These are phyloP conservation scores for Amaranthus palmeri DNA, from an alignment of 148 eudicot species.

Conservation along the genomic window DNA sequence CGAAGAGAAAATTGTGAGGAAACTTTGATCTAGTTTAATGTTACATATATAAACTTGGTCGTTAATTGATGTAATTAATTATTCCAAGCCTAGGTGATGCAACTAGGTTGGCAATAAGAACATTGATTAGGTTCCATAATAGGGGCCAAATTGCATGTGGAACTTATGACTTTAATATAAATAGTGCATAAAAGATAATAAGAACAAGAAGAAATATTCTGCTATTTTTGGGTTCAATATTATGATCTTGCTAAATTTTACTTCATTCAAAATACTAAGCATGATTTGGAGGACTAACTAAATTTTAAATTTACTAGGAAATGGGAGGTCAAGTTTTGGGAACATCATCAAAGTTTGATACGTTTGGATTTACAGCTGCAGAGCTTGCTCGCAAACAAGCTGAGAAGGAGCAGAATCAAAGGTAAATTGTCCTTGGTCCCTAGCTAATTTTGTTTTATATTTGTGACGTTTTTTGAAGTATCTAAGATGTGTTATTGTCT, in stretches of 20 bases:
- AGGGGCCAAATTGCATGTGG: too few relatives aligned
- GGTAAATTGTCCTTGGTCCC: slow-evolving; percentile 34
- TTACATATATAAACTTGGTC: too few relatives aligned
- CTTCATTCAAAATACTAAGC: background rate
- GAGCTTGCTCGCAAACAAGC: slow-evolving; percentile 82
- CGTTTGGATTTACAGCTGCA: slow-evolving; percentile 87
- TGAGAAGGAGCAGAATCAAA: slow-evolving; percentile 77
- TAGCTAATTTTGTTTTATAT: background rate
- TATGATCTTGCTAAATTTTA: background rate
- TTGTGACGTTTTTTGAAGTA: background rate
- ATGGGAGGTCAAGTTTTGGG: slow-evolving; percentile 77
- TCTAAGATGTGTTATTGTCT: background rate
- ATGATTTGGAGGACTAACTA: background rate
- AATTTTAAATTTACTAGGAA: slow-evolving; percentile 41
- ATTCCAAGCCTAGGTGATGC: too few relatives aligned
- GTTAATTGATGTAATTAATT: too few relatives aligned
- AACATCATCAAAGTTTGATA: slow-evolving; percentile 84
- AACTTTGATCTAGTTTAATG: too few relatives aligned
- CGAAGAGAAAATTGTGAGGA: too few relatives aligned
- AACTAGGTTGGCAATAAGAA: too few relatives aligned
- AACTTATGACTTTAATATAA: too few relatives aligned
- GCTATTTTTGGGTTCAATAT: background rate
- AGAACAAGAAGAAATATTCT: background rate
- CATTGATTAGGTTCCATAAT: too few relatives aligned
- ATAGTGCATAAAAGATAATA: too few relatives aligned